These are phyloP conservation scores for Rhizoctonia solani DNA, from an alignment of 1,284 basidiomycete species.

Conservation along the genomic window DNA sequence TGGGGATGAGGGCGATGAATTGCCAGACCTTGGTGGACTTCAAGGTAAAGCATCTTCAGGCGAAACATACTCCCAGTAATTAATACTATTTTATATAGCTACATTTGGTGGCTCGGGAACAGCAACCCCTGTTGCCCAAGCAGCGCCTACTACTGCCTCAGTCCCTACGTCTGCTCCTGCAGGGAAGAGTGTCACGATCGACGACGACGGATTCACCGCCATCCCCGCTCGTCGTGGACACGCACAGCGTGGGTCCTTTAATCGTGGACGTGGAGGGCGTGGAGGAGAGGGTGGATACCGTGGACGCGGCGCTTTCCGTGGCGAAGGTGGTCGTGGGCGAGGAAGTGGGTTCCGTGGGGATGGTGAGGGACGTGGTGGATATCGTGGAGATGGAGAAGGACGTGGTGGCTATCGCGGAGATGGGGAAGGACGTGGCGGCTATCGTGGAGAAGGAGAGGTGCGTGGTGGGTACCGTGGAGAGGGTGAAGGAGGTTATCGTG, in stretches of 20 bases:
- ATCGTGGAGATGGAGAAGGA: not conserved
- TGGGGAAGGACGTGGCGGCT: not conserved
- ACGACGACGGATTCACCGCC: conserved; percentile 23
- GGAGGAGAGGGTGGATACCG: conserved; percentile 41
- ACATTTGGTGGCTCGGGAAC: conserved; percentile 23
- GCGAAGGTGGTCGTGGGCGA: conserved; percentile 22
- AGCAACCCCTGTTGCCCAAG: conserved; percentile 4
- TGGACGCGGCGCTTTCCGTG: conserved; percentile 38
- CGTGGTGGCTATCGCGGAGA: not conserved
- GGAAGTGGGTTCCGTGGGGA: conserved; percentile 3
- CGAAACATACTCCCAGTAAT: not conserved
- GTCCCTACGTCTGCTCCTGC: too few relatives aligned
- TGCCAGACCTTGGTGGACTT: conserved; percentile 20
- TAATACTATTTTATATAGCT: not conserved
- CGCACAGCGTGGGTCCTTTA: not conserved
- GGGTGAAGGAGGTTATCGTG: conserved; percentile 5
- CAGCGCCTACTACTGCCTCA: not conserved
- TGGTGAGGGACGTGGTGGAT: conserved; percentile 1
- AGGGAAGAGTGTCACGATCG: not conserved
- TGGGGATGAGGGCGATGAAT: conserved; percentile 10
- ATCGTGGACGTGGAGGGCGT: conserved; percentile 40
- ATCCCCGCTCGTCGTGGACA: conserved; percentile 18
- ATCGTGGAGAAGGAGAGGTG: conserved; percentile 18
- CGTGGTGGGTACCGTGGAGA: conserved; percentile 12
- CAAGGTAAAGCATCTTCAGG: not conserved